phyloP scores from a whole-genome alignment of 106 monocot species.

The Chionographis japonica region DNA sequence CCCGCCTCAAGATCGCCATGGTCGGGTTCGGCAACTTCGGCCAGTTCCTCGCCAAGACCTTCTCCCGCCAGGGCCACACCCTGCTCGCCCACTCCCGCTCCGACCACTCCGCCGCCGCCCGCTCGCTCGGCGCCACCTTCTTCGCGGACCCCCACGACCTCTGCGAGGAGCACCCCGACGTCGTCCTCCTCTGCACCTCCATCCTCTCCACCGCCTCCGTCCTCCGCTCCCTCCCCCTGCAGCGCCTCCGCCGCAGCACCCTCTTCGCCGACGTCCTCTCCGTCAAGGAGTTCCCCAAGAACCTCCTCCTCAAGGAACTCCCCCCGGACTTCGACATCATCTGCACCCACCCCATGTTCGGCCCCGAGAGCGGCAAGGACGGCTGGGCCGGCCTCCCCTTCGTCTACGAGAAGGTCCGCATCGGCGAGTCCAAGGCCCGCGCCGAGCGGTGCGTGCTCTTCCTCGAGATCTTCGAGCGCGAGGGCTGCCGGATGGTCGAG shows the following conservation, averaged over 20 bases:
- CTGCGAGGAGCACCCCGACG: conserved; percentile 78
- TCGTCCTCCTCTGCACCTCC: conserved; percentile 52
- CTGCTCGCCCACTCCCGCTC: conserved; percentile 67
- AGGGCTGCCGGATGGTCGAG: conserved; percentile 73
- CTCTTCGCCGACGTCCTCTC: conserved; percentile 71
- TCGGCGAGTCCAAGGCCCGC: conserved; percentile 14
- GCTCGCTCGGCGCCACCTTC: conserved; percentile 37
- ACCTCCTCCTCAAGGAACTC: conserved; percentile 32
- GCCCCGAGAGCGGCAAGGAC: conserved; percentile 56
- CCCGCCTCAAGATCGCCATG: conserved; percentile 64
- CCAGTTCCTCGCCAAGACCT: conserved; percentile 49
- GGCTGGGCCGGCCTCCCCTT: conserved; percentile 62
- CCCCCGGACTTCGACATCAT: conserved; percentile 58
- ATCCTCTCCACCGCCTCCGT: conserved; percentile 40
- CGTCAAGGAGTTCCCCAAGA: conserved; percentile 68
- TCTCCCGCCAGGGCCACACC: conserved; percentile 50
- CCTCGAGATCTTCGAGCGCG: conserved; percentile 43
- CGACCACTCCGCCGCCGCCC: conserved; percentile 46
- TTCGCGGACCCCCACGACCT: conserved; percentile 59
- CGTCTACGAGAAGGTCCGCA: conserved; percentile 58
- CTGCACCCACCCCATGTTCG: conserved; percentile 87
- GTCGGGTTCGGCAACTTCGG: conserved; percentile 80
- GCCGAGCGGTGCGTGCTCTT: conserved; percentile 30
- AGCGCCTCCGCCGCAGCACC: conserved; percentile 55
- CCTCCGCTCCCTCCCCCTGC: conserved; percentile 38